Base-by-base conservation (phyloP, 768 basidiomycete genomes). In the Boletus reticuloceps region DNA sequence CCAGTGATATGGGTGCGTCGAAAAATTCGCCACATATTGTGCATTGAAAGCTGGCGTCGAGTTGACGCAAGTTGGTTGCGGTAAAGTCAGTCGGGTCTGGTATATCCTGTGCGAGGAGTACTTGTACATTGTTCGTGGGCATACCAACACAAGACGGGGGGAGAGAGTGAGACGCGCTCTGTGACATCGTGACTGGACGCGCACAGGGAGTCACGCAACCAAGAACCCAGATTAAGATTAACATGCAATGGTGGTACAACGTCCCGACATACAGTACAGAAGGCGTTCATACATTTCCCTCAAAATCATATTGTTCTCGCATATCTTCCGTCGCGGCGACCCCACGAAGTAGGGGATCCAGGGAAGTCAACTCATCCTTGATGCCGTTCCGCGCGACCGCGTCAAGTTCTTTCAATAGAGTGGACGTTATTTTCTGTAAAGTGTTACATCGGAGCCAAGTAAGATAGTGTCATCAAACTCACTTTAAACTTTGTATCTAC, bases 401-500 rank as follows among this genome's bases (percentile, higher is more conserved):
- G 71, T 95, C 93, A 22, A 96, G 81, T 60, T 95, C 93, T 69
- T 93, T 94, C 54, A 93, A 72, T 11, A 96, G 73, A 40, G 73
- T 74, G 19, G 83, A 79, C n/a, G 86, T 88, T 58, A 94, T 84
- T 86, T 94, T 95, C 93, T 94, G 69, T 17, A n/a, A 38, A 7
- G 39, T 39, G n/a, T 39, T 1, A 40, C 29, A 53, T 53, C 36
- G 0, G 25, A 17, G 27, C 41, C 29, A 22, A 29, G 32, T n/a
- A 52, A 19, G 37, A 42, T 17, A 20, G 53, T 9, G 5, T 22
- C 27, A 19, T 29, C 34, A 31, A 52, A 72, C 80, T 49, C 44
- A 91, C 92, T 79, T 93, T 95, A 63, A 96, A 80, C 70, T 89
- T 90, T 32, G 78, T 76, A 67, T 96, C 94, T 41, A 92, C 83